Percentiles rank a stretch among this genome's conserved stretches.
Conservation (phyloP, 257 asterid genomes). For the Haberlea rhodopensis region DNA sequence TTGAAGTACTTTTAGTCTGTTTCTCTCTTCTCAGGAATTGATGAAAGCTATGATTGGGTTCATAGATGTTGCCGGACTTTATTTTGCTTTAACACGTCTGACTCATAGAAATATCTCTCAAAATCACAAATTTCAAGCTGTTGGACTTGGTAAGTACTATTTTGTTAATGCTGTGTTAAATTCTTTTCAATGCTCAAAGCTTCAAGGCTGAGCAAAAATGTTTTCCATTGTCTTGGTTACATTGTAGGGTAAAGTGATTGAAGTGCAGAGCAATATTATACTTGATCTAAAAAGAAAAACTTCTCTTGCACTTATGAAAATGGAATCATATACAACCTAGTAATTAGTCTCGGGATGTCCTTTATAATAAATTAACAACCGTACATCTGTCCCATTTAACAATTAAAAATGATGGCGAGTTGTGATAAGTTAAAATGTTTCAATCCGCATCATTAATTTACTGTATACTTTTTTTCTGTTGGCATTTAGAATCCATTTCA, state of each 20-base stretch:
- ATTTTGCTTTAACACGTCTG: slow-evolving; percentile 91
- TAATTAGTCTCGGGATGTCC: not conserved
- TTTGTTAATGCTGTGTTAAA: slow-evolving; percentile 9
- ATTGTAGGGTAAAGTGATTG: not conserved
- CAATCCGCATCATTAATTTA: not conserved
- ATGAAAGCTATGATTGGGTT: slow-evolving; percentile 93
- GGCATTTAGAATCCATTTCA: slow-evolving; percentile 23
- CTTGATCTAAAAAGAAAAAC: not conserved
- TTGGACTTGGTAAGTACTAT: slow-evolving; percentile 81
- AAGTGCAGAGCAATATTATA: not conserved
- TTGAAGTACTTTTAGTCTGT: not conserved
- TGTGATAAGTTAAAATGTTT: slow-evolving; percentile 1
- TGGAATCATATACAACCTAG: slow-evolving; percentile 3
- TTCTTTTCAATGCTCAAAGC: not conserved
- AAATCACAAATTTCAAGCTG: slow-evolving; percentile 98
- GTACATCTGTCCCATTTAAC: not conserved
- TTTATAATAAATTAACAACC: not conserved
- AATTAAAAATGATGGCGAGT: not conserved
- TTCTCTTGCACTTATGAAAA: not conserved
- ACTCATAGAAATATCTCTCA: slow-evolving; percentile 97
- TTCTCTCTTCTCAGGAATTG: slow-evolving; percentile 56
- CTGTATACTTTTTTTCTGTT: slow-evolving; percentile 3
- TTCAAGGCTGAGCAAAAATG: slow-evolving; percentile 1
- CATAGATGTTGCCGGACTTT: slow-evolving; percentile 94
- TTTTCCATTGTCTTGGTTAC: not conserved